Percentiles rank a stretch among this genome's conserved stretches.
Conservation (phyloP, 768 basidiomycete genomes). For the Lactarius pseudohatsudake region DNA sequence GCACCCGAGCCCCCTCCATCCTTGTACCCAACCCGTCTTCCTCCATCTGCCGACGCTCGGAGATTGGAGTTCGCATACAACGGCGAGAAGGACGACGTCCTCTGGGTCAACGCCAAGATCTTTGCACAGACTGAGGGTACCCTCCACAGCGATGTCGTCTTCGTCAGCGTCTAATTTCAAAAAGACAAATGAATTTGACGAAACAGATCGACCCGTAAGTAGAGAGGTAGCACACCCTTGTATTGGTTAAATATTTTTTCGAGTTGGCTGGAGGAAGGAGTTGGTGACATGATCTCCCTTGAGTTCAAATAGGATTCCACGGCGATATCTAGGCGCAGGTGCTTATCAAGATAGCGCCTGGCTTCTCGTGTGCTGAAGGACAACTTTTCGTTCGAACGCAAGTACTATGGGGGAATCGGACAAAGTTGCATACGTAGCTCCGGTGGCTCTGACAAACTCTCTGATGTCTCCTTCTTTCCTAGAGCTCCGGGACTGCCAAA, state of each 20-base stretch:
- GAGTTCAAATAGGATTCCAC: slow-evolving; percentile 72
- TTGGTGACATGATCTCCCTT: slow-evolving; percentile 33
- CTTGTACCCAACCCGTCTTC: slow-evolving; percentile 70
- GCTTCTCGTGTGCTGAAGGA: slow-evolving; percentile 50
- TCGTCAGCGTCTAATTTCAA: slow-evolving; percentile 49
- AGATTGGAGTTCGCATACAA: slow-evolving; percentile 81
- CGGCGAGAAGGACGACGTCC: slow-evolving; percentile 76
- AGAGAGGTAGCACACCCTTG: slow-evolving; percentile 38
- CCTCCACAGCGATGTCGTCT: slow-evolving; percentile 71
- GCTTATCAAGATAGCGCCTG: slow-evolving; percentile 63
- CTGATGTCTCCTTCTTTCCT: slow-evolving; percentile 22
- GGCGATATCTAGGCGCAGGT: slow-evolving; percentile 70
- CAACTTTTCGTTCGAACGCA: neutral
- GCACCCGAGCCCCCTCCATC: slow-evolving; percentile 74
- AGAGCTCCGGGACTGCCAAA: slow-evolving; percentile 20
- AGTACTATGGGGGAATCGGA: neutral
- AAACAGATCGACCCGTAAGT: neutral
- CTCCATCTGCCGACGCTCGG: slow-evolving; percentile 72
- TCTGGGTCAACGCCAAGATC: slow-evolving; percentile 72
- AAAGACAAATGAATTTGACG: neutral
- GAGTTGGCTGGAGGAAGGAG: slow-evolving; percentile 38
- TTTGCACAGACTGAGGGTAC: slow-evolving; percentile 74
- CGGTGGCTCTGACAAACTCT: slow-evolving; percentile 23
- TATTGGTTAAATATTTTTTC: slow-evolving; percentile 45
- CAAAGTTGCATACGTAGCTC: slow-evolving; percentile 23